These are phyloP conservation scores for Phanerodontia chrysosporium DNA, from an alignment of 768 basidiomycete species.

Conservation along the genomic window DNA sequence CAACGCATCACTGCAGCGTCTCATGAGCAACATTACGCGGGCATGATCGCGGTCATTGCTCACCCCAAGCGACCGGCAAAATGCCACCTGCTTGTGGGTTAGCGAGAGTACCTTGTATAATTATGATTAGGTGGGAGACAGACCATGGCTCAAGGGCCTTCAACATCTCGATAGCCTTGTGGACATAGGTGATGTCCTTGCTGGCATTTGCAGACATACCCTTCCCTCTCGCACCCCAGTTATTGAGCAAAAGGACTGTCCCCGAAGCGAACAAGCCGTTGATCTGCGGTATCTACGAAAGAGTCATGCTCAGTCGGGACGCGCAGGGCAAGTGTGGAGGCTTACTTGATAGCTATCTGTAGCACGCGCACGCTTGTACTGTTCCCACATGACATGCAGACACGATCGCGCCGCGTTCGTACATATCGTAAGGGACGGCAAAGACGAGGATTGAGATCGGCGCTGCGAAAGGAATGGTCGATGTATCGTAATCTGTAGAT, in stretches of 20 bases:
- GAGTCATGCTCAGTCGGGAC: background rate
- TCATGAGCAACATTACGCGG: no score
- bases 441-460: constrained; percentile 38
- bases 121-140: constrained; percentile 2
- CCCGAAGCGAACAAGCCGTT: constrained; percentile 29
- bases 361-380: constrained; percentile 22
- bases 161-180: constrained; percentile 35
- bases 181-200: constrained; percentile 35
- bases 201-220: constrained; percentile 26
- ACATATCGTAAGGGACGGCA: constrained; percentile 48
- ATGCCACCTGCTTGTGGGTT: constrained; percentile 32
- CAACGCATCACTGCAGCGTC: constrained; percentile 5
- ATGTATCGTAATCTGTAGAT: constrained; percentile 62
- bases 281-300: constrained; percentile 18
- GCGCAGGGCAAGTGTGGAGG: constrained; percentile 1
- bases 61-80: constrained; percentile 39
- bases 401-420: constrained; percentile 43
- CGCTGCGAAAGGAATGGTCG: constrained; percentile 73
- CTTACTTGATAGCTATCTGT: constrained; percentile 16
- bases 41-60: no score
- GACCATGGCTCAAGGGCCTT: constrained; percentile 27
- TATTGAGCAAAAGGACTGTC: constrained; percentile 40
- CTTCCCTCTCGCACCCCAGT: constrained; percentile 35
- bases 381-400: constrained; percentile 37
- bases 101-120: background rate